Evolutionary conservation across 139 green algal species (phyloP).

Genomic region (Eudorina sp.): DNA sequence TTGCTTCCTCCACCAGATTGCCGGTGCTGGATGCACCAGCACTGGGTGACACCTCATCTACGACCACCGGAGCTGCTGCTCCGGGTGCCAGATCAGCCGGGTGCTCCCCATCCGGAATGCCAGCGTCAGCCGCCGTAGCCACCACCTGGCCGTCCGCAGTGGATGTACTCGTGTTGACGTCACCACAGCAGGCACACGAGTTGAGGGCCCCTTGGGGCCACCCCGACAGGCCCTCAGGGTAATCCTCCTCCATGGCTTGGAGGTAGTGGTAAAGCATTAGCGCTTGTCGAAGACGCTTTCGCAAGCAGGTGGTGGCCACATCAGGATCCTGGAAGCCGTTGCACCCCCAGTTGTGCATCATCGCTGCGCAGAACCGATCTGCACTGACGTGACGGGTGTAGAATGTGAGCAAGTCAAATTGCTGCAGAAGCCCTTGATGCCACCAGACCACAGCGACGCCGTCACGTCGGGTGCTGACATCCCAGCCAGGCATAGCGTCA

Average conservation of each 20-base stretch:
- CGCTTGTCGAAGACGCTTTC: background rate
- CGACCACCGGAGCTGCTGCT: too few relatives aligned
- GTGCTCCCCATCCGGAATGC: too few relatives aligned
- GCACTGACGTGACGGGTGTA: background rate
- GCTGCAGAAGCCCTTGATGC: background rate
- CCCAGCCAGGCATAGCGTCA: too few relatives aligned
- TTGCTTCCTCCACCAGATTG: too few relatives aligned
- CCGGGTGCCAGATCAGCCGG: too few relatives aligned
- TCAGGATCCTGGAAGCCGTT: background rate
- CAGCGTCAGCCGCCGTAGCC: too few relatives aligned
- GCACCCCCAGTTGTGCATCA: background rate
- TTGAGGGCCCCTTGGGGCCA: background rate
- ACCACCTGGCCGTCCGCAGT: too few relatives aligned
- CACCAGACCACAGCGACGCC: conserved; percentile 1
- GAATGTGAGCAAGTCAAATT: background rate
- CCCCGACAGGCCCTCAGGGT: background rate
- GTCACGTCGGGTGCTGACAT: too few relatives aligned
- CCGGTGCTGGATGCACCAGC: too few relatives aligned
- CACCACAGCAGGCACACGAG: background rate
- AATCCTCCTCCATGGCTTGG: background rate
- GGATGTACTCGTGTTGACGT: background rate
- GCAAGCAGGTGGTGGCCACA: background rate
- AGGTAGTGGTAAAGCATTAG: background rate
- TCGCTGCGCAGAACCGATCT: background rate
- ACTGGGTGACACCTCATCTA: too few relatives aligned